Conservation (phyloP, 1,284 basidiomycete genomes). For the Golubevia pallescens region DNA sequence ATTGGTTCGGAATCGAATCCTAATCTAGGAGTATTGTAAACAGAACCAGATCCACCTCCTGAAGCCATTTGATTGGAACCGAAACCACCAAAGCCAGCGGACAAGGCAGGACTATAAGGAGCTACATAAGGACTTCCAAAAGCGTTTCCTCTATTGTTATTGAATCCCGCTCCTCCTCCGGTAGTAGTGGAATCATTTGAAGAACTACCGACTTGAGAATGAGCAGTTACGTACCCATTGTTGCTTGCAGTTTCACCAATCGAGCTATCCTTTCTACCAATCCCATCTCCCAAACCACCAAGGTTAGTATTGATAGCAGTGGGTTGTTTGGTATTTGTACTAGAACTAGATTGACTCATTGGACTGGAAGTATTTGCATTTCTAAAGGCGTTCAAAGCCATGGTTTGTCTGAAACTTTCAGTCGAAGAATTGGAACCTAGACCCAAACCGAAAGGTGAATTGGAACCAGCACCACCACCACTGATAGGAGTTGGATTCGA, state of each 20-base stretch:
- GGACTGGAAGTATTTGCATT: background rate
- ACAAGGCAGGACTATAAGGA: background rate
- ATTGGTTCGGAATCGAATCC: background rate
- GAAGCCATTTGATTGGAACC: background rate
- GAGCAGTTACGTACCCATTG: background rate
- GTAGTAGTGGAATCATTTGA: background rate
- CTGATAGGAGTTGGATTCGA: no score
- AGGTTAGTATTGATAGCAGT: no score
- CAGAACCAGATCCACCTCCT: background rate
- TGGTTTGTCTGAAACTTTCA: background rate
- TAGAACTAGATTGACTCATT: background rate
- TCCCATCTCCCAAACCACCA: no score
- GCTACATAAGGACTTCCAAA: background rate
- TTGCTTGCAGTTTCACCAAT: background rate
- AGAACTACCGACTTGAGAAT: background rate
- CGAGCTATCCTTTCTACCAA: background rate
- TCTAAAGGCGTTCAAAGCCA: background rate
- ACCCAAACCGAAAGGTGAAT: background rate
- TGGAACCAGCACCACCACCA: background rate
- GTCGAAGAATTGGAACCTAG: background rate
- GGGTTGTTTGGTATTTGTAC: background rate
- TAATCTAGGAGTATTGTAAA: background rate
- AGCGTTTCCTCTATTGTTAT: background rate
- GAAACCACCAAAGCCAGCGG: background rate
- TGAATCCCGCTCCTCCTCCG: background rate